Base-by-base conservation (phyloP, 768 basidiomycete species). In the Serendipita vermifera region DNA sequence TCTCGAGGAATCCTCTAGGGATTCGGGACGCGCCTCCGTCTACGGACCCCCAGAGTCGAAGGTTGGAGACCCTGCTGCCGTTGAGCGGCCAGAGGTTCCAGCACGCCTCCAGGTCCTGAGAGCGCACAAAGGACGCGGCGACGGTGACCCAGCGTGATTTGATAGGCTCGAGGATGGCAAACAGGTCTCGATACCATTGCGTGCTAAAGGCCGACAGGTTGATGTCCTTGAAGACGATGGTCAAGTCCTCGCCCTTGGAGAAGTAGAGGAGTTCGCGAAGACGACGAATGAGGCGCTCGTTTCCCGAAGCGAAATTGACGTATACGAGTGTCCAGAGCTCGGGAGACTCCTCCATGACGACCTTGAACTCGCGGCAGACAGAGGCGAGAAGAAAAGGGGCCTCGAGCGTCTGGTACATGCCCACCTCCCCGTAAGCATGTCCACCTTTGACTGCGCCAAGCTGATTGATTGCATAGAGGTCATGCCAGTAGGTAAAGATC, bases 41-140 rank as follows among this genome's bases (percentile, higher is more conserved):
- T 15, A 51, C 46, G 32, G 46, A 51, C 15, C 46, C 46, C 46
- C 26, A n/a, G 22, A 51, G 46, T 20, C 46, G 46, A 11, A 51
- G 20, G 15, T 15, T 31, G 24, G 46, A 51, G 9, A 51, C 9
- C n/a, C 9, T 51, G 9, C 22, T 15, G n/a, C 24, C 29, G 27
- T 22, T 31, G n/a, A 51, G 46, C 27, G 46, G 46, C 46, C 46
- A 51, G 9, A 51, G 7, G n/a, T 51, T 51, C 46, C 46, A 51
- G 27, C 46, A 51, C 5, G 22, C 27, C 20, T 22, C 17, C 15
- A 51, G 46, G 2, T 51, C 46, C 5, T 26, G n/a, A 11, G 17
- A 15, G 9, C 2, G 46, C 17, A 15, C 20, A 31, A 51, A 51
- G 7, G 46, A 51, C 9, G 27, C 46, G 7, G 32, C 15, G 46